A percentile compares a stretch with the other conserved stretches of the same genome.
Conservation (phyloP, 495 filamentous ascomycete species). For the Achaetomiella virescens region DNA sequence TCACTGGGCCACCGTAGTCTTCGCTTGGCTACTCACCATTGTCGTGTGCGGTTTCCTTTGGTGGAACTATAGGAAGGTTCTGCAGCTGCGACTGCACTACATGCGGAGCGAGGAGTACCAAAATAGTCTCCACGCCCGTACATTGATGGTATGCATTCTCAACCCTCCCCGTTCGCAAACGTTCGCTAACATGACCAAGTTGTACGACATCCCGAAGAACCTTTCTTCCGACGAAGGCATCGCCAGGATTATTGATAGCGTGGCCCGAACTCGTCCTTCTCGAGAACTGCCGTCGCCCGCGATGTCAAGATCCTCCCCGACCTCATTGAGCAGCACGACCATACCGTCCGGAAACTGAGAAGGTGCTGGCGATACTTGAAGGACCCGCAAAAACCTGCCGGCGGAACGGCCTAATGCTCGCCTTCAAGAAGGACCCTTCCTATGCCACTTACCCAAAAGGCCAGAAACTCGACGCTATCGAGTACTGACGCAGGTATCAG, state of each 20-base stretch:
- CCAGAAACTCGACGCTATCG: conserved; percentile 85
- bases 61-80: conserved; percentile 76
- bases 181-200: conserved; percentile 37
- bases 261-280: conserved; percentile 71
- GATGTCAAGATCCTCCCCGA: conserved; percentile 84
- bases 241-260: conserved; percentile 65
- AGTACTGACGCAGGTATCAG: conserved; percentile 83
- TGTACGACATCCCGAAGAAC: conserved; percentile 76
- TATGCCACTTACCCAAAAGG: conserved; percentile 52
- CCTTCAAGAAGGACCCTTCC: conserved; percentile 66
- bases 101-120: conserved; percentile 88
- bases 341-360: conserved; percentile 73
- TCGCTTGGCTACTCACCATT: conserved; percentile 72
- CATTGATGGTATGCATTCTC: conserved; percentile 60
- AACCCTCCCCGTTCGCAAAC: neutral
- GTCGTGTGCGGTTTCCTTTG: conserved; percentile 77
- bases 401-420: conserved; percentile 69
- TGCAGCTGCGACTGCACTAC: conserved; percentile 65
- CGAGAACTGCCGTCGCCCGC: conserved; percentile 75
- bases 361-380: conserved; percentile 83
- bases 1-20: conserved; percentile 76
- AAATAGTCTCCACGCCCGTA: conserved; percentile 78
- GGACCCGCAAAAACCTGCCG: conserved; percentile 75
- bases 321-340: conserved; percentile 77
- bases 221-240: conserved; percentile 80